Evolutionary conservation across 2,329 filamentous ascomycete species (phyloP), one percentile per base, ranked within the genome.

Genomic region (Fusarium cyanostomum): DNA sequence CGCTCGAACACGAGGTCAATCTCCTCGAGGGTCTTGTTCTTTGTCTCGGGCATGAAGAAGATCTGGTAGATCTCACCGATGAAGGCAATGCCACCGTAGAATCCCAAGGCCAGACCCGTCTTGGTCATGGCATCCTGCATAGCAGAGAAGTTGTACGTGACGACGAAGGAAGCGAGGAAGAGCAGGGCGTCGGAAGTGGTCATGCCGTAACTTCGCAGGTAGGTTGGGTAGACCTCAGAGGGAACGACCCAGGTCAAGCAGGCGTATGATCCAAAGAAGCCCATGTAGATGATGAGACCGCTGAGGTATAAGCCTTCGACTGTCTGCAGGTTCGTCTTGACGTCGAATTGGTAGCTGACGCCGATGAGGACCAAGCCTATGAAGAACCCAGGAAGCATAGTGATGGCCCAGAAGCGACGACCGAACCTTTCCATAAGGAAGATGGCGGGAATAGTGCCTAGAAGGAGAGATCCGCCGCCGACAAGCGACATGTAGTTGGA

Each of bases 401-500:
- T 82, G 60, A 88, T 89, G 28, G 89, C 89, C 89, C 89, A 92
- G 82, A 91, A 91, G 5, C 89, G 86, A 18, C 89, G 86, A 11
- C 89, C 89, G 44, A 87, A 91, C 3, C 81, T 84, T 70, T 92
- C 89, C 89, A 92, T 92, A 62, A 85, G 84, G 71, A 90, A 82
- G 52, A 89, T 86, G 1, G 87, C 88, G 0, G 88, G 88, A 30
- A 91, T 87, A 0, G 88, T 89, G 18, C 88, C 89, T 13, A 92
- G 67, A 0, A 92, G 81, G 1, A 92, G 81, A 0, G 88, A 78
- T 5, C 87, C 89, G 24, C 89, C 89, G 4, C 89, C 89, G 12
- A 92, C 89, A 0, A 91, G 82, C 0, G 89, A 91, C 89, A 92
- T 92, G 80, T 91, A 92, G 57, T 88, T 90, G 13, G 86, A 77